Conservation (phyloP, 192 early-diverging fungal genomes). For the Entomortierella parvispora region DNA sequence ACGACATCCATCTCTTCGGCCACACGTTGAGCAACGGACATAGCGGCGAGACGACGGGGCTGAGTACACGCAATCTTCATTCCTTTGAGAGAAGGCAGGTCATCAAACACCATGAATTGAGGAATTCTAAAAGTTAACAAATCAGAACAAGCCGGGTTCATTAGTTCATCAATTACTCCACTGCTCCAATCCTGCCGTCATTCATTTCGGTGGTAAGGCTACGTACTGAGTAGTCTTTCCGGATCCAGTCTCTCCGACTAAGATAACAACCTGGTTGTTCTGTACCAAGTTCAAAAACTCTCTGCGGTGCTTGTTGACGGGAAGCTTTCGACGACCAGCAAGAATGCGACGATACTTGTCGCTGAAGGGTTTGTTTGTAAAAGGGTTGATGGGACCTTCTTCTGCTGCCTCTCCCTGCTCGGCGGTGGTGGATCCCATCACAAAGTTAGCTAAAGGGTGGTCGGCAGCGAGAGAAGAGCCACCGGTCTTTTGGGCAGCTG, state of each 20-base stretch:
- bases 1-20: constrained; percentile 95
- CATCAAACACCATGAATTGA: constrained; percentile 93
- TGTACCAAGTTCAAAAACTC: constrained; percentile 94
- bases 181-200: too few species aligned
- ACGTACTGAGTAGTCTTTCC: constrained; percentile 98
- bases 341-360: constrained; percentile 90
- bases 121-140: constrained; percentile 75
- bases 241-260: constrained; percentile 98
- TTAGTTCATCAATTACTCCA: not conserved
- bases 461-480: constrained; percentile 17
- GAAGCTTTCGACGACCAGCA: constrained; percentile 85
- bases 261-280: constrained; percentile 91
- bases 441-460: constrained; percentile 59
- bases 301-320: constrained; percentile 92
- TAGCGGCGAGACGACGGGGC: constrained; percentile 99
- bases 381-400: constrained; percentile 77
- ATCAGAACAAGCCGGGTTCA: not conserved
- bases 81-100: constrained; percentile 87
- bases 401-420: constrained; percentile 85
- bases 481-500: constrained; percentile 6
- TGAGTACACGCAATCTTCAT: constrained; percentile 99
- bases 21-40: constrained; percentile 98
- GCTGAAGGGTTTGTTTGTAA: constrained; percentile 82
- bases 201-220: not conserved
- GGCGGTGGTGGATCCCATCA: constrained; percentile 85